Conservation (phyloP, 345 rosid species). For the Eucalyptus melliodora region DNA sequence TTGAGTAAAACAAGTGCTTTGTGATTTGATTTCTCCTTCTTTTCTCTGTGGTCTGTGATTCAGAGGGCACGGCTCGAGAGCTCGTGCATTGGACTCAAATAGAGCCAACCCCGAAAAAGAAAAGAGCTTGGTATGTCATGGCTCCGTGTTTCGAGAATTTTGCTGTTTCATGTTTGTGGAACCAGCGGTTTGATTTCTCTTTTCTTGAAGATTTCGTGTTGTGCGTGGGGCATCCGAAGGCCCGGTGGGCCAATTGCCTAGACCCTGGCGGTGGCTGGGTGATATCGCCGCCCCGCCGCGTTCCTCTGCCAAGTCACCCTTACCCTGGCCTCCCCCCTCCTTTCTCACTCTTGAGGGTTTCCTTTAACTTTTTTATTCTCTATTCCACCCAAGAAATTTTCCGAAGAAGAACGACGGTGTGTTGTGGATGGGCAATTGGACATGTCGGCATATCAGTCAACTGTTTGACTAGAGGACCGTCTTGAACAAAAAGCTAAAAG, state of each 20-base stretch:
- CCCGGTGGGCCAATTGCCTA: no score
- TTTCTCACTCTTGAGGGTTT: not conserved
- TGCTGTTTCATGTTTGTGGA: no score
- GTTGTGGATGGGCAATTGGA: not conserved
- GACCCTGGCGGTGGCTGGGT: not conserved
- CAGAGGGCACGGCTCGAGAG: not conserved
- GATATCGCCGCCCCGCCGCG: fast-evolving
- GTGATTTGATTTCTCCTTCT: not conserved
- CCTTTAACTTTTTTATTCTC: not conserved
- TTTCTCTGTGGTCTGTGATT: not conserved
- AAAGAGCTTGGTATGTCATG: not conserved
- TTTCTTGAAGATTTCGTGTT: no score
- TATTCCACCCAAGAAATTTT: not conserved
- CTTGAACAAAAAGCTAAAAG: not conserved
- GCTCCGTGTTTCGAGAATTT: no score
- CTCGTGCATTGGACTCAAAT: not conserved
- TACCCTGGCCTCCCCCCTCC: not conserved
- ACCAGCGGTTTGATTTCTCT: no score
- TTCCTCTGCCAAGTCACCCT: not conserved
- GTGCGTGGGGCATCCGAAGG: no score
- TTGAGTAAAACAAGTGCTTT: not conserved
- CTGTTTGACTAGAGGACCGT: not conserved
- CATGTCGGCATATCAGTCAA: not conserved
- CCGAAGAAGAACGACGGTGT: not conserved
- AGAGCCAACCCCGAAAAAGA: not conserved